Evolutionary conservation across 176 grass and related monocot genomes (phyloP), one percentile per base, ranked within the genome.

Genomic region (Neostapfia colusana): DNA sequence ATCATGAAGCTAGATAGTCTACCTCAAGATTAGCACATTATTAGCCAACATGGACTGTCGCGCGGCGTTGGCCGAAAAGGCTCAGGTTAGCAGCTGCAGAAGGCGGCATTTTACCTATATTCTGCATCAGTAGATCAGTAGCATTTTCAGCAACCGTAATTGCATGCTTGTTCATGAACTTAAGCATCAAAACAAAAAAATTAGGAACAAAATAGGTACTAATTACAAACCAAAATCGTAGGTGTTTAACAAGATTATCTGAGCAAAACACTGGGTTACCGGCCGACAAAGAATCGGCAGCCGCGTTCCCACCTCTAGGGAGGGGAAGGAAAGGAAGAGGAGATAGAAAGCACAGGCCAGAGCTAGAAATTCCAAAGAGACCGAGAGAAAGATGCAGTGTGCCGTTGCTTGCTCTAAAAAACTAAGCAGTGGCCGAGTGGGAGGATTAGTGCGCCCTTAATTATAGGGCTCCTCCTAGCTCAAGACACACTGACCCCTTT

Each of bases 221-320:
- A 69, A 80, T 80, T 84, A 79, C 86, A 80, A 84, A 67, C 83
- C 74, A 76, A 88, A 80, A 88, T 71, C 76, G 51, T 80, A 75
- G 81, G 44, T 51, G 42, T 15, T 80, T 88, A 83, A 90, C 46
- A 87, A 85, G 62, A 72, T 90, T 87, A 88, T 84, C 78, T 85
- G 73, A 7, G 26, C 44, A 77, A 77, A 69, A 39, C 73, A 82
- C 44, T 27, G 35, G 50, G 79, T 89, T 86, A 89, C 76, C 78
- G 83, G 92, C 88, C 85, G 92, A 94, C 89, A 91, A 86, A 58
- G 86, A 95, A 89, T 89, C 83, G 80, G 85, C 74, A 89, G 79
- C 76, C 40, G 79, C 80, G 35, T 65, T 82, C 85, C 55, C 78
- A 68, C 54, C 85, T 82, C 72, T 78, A 82, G 43, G 85, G 73